Evolutionary conservation across 805 yeast species (phyloP).

Genomic region (Candida pini): DNA sequence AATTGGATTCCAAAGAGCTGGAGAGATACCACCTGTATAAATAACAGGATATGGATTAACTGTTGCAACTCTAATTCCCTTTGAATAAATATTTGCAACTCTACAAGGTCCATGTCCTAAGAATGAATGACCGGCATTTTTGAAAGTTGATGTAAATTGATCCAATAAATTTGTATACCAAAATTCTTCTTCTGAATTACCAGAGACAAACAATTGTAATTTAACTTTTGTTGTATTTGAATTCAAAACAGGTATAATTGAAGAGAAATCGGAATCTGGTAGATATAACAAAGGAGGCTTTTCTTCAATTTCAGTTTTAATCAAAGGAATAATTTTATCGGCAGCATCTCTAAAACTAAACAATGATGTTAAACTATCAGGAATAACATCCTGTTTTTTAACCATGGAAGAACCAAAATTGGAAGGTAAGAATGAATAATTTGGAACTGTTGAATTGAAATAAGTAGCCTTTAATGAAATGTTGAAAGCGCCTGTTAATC

Average conservation of each 20-base stretch:
- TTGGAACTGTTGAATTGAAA: conserved; percentile 32
- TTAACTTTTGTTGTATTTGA: conserved; percentile 55
- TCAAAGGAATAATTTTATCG: conserved; percentile 34
- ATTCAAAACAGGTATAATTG: conserved; percentile 40
- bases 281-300: conserved; percentile 43
- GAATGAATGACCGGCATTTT: conserved; percentile 33
- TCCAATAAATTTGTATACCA: conserved; percentile 68
- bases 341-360: conserved; percentile 34
- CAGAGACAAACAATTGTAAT: conserved; percentile 60
- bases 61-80: conserved; percentile 54
- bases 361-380: conserved; percentile 16
- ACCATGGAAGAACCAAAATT: background rate
- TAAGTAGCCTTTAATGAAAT: conserved; percentile 47
- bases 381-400: conserved; percentile 7
- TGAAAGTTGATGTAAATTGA: conserved; percentile 36
- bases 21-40: conserved; percentile 78
- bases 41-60: conserved; percentile 68
- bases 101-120: conserved; percentile 71
- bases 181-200: conserved; percentile 76
- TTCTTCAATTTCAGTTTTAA: conserved; percentile 14
- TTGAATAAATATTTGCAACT: conserved; percentile 54
- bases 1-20: conserved; percentile 75
- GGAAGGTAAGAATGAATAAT: conserved; percentile 1
- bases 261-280: conserved; percentile 34
- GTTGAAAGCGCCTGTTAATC: conserved; percentile 57